Conservation (phyloP, 106 monocot species). For the Platanthera guangdongensis region DNA sequence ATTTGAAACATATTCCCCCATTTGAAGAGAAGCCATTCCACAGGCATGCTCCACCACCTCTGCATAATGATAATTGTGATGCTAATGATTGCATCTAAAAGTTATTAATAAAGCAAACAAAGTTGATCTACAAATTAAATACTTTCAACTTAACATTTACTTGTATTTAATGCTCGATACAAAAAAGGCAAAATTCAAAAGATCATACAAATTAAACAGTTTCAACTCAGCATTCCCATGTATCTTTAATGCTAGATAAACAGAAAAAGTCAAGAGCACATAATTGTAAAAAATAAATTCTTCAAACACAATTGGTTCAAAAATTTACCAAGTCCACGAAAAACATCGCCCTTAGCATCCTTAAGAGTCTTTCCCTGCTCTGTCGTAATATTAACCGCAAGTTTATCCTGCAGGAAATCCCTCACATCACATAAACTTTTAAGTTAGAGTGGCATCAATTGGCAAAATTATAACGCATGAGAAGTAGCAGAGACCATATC, state of each 20-base stretch:
- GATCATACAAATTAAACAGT: background rate
- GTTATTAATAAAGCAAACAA: background rate
- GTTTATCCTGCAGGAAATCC: constrained; percentile 61
- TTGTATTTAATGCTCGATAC: background rate
- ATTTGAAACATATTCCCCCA: constrained; percentile 92
- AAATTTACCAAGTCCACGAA: constrained; percentile 83
- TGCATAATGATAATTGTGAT: constrained; percentile 18
- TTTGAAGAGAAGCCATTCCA: constrained; percentile 93
- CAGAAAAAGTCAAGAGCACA: background rate
- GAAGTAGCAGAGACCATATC: constrained; percentile 48
- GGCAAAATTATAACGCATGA: background rate
- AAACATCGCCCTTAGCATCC: constrained; percentile 97
- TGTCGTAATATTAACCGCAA: constrained; percentile 82
- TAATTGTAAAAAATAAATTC: background rate
- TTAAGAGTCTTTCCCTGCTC: constrained; percentile 91
- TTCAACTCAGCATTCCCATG: background rate
- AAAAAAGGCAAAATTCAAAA: background rate
- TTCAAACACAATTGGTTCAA: background rate
- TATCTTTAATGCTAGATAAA: background rate
- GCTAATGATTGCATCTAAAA: background rate
- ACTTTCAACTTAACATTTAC: background rate
- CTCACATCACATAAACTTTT: background rate
- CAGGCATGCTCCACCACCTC: constrained; percentile 99
- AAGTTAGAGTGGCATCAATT: background rate
- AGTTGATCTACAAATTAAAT: background rate